Evolutionary conservation across 352 stramenopile species (phyloP), one percentile per base, ranked within the genome.

Genomic region (Aphanomyces invadans): DNA sequence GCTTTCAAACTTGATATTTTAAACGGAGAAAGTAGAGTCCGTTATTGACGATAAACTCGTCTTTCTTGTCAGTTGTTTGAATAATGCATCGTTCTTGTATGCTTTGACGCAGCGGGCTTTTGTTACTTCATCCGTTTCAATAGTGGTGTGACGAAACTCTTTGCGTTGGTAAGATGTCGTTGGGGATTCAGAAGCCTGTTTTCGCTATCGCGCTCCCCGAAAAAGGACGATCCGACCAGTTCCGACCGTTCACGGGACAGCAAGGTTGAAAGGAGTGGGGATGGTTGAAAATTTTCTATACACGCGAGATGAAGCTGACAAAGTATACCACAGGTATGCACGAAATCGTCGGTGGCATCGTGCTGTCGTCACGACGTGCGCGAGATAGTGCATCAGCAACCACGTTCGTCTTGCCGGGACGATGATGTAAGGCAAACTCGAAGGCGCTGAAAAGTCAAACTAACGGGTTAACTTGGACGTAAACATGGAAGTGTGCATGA

Each of bases 361-460:
- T n/a, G n/a, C n/a, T n/a, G n/a, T n/a, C n/a, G n/a, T n/a, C n/a
- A n/a, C n/a, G n/a, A n/a, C n/a, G n/a, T n/a, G n/a, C n/a, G n/a
- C 62, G 62, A 3, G 62, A 59, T 21, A 69, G 38, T 9, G 65
- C 52, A 33, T 70, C 65, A 4, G 65, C 32, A 3, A 60, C 65
- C 36, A 68, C 65, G 46, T 70, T 70, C 15, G 38, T n/a, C 10
- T n/a, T 21, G 31, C 44, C 44, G 9, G 48, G 44, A 3, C 44
- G 28, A 48, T 73, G 63, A 59, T 71, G 54, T 15, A 73, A 25
- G 10, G 32, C 45, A 25, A 70, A 71, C 19, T 62, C 2, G 55
- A 71, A 73, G 26, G 68, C 62, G 36, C 29, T 44, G 21, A 73
- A 73, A 71, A 73, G 25, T 62, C 62, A 23, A 73, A 63, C 44